A percentile compares a stretch with the other conserved stretches of the same genome.
Evolutionary conservation across 805 yeast species (phyloP).

Genomic region (Metschnikowia kunwiensis): DNA sequence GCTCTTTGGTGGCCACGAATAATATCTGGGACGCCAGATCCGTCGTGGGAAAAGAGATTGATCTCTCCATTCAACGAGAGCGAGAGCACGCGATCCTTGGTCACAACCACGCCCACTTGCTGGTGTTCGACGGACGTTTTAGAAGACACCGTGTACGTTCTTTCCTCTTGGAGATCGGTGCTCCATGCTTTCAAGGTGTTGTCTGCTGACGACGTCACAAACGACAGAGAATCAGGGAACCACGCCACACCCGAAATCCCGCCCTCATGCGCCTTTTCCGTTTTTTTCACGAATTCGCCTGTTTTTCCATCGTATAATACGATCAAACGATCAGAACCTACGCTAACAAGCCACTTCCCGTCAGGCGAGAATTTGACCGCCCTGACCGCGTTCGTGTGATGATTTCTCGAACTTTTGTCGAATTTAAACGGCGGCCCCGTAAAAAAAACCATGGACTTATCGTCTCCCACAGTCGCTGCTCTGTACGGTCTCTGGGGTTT

Average conservation of each 20-base stretch:
- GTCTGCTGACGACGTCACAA: constrained; percentile 86
- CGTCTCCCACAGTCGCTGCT: constrained; percentile 91
- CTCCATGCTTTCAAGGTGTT: constrained; percentile 66
- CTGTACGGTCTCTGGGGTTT: constrained; percentile 87
- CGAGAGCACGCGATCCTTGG: constrained; percentile 59
- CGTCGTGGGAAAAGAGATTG: constrained; percentile 49
- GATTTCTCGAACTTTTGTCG: constrained; percentile 62
- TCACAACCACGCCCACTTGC: constrained; percentile 73
- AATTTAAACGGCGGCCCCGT: constrained; percentile 96
- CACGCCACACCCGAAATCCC: constrained; percentile 80
- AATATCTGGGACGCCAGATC: constrained; percentile 28
- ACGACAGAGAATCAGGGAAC: constrained; percentile 50
- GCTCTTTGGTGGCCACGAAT: constrained; percentile 81
- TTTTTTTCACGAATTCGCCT: constrained; percentile 64
- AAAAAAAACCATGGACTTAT: constrained; percentile 75
- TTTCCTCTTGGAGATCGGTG: constrained; percentile 37
- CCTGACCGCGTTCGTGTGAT: constrained; percentile 74
- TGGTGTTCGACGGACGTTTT: constrained; percentile 51
- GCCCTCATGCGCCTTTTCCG: constrained; percentile 61
- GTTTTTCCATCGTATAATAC: constrained; percentile 82
- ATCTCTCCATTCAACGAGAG: constrained; percentile 72
- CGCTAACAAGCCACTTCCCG: constrained; percentile 72
- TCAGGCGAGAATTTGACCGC: constrained; percentile 81
- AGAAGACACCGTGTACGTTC: constrained; percentile 46
- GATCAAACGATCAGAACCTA: constrained; percentile 78